These are phyloP conservation scores for Pythium sp. DNA, from an alignment of 352 stramenopile genomes.

Conservation along the genomic window DNA sequence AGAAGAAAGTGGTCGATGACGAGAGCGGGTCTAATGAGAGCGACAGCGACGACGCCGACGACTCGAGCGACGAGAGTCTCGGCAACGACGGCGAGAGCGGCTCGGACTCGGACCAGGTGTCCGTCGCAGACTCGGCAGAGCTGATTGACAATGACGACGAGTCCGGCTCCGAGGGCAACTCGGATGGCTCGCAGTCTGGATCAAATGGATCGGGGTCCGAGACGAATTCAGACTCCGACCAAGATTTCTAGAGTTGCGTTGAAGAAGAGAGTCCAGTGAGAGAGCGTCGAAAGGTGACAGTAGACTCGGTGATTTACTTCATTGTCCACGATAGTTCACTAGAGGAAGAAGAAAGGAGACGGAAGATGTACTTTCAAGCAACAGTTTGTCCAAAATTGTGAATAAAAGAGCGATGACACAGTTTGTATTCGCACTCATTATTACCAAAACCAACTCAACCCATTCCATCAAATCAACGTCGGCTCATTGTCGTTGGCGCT, in stretches of 20 bases:
- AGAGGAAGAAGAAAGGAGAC: too few relatives aligned
- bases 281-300: background rate
- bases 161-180: conserved; percentile 45
- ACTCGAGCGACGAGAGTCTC: conserved; percentile 54
- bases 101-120: conserved; percentile 81
- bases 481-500: background rate
- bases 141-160: conserved; percentile 86
- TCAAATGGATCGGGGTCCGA: conserved; percentile 35
- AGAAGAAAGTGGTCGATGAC: conserved; percentile 36
- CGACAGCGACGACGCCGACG: conserved; percentile 42
- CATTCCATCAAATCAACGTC: conserved; percentile 9
- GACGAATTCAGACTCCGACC: conserved; percentile 57
- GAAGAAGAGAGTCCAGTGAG: background rate
- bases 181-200: conserved; percentile 57
- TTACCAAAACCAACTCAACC: background rate
- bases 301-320: background rate
- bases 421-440: background rate
- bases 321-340: too few relatives aligned
- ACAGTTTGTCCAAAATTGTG: conserved; percentile 6
- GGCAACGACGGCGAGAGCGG: conserved; percentile 23
- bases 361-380: background rate
- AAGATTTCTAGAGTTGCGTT: conserved; percentile 51
- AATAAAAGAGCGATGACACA: conserved; percentile 1
- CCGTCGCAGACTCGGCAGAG: conserved; percentile 76
- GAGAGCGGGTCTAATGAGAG: conserved; percentile 34